Evolutionary conservation across 305 asterid genomes (phyloP), one percentile per base, ranked within the genome.

Genomic region (Fraxinus dipetala): DNA sequence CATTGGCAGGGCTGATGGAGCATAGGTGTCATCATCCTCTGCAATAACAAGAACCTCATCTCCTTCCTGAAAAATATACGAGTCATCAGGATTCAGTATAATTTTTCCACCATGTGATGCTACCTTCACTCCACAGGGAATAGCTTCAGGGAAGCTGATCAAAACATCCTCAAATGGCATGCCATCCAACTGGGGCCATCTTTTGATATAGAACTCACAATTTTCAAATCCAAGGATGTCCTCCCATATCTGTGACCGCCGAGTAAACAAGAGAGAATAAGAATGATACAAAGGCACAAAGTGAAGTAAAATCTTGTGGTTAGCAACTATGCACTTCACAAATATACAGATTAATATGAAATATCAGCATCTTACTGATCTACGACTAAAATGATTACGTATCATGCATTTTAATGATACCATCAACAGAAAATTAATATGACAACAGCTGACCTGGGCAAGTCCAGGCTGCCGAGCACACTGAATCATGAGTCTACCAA

Each of bases 381-480:
- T 75, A 61, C 16, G 48, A 22, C 13, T 13, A 65, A 84, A 35
- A 77, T 67, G n/a, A 74, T 54, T 72, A 70, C 40, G 77, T 76
- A 82, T 35, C 76, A 32, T 59, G 78, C 36, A 79, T 76, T 56
- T 65, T 34, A 31, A 45, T 16, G 7, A 70, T 74, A n/a, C 79
- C 26, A 45, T 72, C 8, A 79, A 11, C 72, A 65, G 30, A 24
- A 79, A 59, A 76, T 45, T 5, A 85, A 76, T 32, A 40, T 13
- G 61, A 78, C 56, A 40, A 80, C 77, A 86, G 84, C 82, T 85
- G 87, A 94, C 98, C 98, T 93, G 97, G n/a, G 97, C 98, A 80
- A 94, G 97, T 80, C 98, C 98, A 76, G 98, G 98, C 82, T 94
- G 98, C 35, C 97, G 91, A 85, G 98, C 98, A 89, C 98, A 94